phyloP scores from a whole-genome alignment of 2,329 filamentous ascomycete genomes.

The Fusarium avenaceum region DNA sequence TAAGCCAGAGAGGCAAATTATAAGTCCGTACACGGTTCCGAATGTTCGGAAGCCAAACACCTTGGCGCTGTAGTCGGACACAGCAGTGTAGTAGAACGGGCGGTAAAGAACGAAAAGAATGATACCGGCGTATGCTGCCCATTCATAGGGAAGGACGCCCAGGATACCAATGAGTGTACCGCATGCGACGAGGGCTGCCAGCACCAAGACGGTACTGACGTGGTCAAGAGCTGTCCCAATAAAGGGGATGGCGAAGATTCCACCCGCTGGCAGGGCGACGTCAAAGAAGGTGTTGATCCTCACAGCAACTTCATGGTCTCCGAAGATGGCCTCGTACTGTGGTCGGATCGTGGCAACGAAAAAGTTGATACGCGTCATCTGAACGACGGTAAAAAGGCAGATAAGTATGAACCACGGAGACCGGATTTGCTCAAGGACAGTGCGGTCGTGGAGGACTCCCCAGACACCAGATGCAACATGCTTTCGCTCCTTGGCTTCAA shows the following conservation, averaged over 20 bases:
- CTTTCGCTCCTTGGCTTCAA: slow-evolving; percentile 75
- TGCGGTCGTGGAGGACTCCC: slow-evolving; percentile 83
- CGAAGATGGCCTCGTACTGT: slow-evolving; percentile 84
- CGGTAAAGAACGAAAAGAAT: slow-evolving; percentile 86
- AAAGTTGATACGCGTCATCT: slow-evolving; percentile 89
- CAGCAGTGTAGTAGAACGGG: slow-evolving; percentile 90
- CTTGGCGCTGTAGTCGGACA: slow-evolving; percentile 90
- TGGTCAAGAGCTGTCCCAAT: slow-evolving; percentile 85
- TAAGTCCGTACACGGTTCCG: slow-evolving; percentile 91
- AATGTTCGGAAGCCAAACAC: slow-evolving; percentile 94
- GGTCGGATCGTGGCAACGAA: slow-evolving; percentile 88
- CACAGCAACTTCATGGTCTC: slow-evolving; percentile 70
- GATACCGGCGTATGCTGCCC: slow-evolving; percentile 82
- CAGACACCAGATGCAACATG: slow-evolving; percentile 82
- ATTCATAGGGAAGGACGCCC: slow-evolving; percentile 76
- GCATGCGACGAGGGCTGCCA: slow-evolving; percentile 75
- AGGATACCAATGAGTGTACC: slow-evolving; percentile 83
- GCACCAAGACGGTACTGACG: slow-evolving; percentile 78
- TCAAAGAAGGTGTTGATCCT: slow-evolving; percentile 89
- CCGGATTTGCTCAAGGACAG: slow-evolving; percentile 78
- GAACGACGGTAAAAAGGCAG: slow-evolving; percentile 81
- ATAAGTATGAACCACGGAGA: slow-evolving; percentile 90
- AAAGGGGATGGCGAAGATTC: slow-evolving; percentile 87
- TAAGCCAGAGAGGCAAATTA: slow-evolving; percentile 87
- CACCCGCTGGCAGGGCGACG: slow-evolving; percentile 80